Evolutionary conservation across 805 yeast species (phyloP).

Genomic region (Metschnikowia drakensbergensis): DNA sequence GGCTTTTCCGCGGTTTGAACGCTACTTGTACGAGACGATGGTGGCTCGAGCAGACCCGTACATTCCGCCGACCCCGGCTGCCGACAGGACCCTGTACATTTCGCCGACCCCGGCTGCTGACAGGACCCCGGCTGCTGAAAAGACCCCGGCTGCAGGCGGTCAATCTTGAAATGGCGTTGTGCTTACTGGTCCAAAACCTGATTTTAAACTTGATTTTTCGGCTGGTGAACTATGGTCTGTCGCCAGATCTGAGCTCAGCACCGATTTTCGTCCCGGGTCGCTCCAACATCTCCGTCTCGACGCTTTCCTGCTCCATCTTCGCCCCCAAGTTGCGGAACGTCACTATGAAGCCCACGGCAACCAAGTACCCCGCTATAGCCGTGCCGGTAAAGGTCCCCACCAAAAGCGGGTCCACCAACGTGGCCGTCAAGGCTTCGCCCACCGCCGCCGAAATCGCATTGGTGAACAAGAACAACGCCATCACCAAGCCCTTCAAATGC

Average conservation of each 20-base stretch:
- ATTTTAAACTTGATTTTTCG: no score
- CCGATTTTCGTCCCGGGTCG: no score
- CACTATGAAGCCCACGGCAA: slow-evolving; percentile 31
- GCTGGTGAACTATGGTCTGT: no score
- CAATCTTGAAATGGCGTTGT: no score
- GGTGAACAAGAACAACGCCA: slow-evolving; percentile 43
- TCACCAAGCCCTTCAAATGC: slow-evolving; percentile 47
- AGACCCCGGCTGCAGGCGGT: slow-evolving; percentile 3
- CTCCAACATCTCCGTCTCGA: slow-evolving; percentile 1
- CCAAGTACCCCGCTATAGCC: slow-evolving; percentile 33
- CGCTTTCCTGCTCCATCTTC: slow-evolving; percentile 37
- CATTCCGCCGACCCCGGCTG: slow-evolving; percentile 17
- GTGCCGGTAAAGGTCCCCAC: slow-evolving; percentile 42
- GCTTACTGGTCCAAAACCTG: no score
- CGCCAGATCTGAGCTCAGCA: no score
- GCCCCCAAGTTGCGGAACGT: slow-evolving; percentile 39
- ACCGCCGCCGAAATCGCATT: slow-evolving; percentile 49
- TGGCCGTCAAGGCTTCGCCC: slow-evolving; percentile 39
- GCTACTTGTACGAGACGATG: slow-evolving; percentile 30
- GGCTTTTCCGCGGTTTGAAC: slow-evolving; percentile 51
- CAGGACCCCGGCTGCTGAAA: slow-evolving; percentile 7
- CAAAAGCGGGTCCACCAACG: slow-evolving; percentile 39
- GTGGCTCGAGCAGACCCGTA: slow-evolving; percentile 14
- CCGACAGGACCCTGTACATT: slow-evolving; percentile 8
- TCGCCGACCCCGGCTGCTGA: slow-evolving; percentile 13